These are phyloP conservation scores for Entomortierella lignicola DNA, from an alignment of 192 early-diverging fungal genomes.

Conservation along the genomic window DNA sequence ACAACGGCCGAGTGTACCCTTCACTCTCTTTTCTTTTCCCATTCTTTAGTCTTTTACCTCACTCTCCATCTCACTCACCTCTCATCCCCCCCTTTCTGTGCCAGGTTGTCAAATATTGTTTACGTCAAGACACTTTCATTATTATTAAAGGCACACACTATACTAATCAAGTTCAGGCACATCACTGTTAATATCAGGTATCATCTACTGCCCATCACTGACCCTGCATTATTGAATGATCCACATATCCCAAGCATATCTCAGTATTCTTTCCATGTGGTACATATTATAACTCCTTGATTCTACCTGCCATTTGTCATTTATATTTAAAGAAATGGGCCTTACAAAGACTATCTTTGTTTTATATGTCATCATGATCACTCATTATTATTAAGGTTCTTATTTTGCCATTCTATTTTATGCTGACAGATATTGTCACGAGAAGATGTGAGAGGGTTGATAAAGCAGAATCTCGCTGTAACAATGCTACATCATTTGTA, in stretches of 20 bases:
- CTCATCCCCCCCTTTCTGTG: not conserved
- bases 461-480: too few species aligned
- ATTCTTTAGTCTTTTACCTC: conserved; percentile 1
- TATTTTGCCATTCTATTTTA: too few species aligned
- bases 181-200: not conserved
- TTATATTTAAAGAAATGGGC: too few species aligned
- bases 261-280: not conserved
- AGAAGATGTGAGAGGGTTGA: too few species aligned
- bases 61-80: not conserved
- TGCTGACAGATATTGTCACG: too few species aligned
- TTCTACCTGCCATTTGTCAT: not conserved
- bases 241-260: not conserved
- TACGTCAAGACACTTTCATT: too few species aligned
- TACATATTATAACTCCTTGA: not conserved
- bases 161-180: not conserved
- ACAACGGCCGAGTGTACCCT: not conserved
- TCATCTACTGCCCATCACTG: not conserved
- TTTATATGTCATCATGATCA: too few species aligned
- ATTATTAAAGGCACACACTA: too few species aligned
- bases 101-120: not conserved
- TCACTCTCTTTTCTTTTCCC: not conserved
- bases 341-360: too few species aligned
- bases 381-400: too few species aligned
- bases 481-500: too few species aligned
- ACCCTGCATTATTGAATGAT: not conserved